Evolutionary conservation across 768 basidiomycete species (phyloP), one percentile per base, ranked within the genome.

Genomic region (Agaricus blazei): DNA sequence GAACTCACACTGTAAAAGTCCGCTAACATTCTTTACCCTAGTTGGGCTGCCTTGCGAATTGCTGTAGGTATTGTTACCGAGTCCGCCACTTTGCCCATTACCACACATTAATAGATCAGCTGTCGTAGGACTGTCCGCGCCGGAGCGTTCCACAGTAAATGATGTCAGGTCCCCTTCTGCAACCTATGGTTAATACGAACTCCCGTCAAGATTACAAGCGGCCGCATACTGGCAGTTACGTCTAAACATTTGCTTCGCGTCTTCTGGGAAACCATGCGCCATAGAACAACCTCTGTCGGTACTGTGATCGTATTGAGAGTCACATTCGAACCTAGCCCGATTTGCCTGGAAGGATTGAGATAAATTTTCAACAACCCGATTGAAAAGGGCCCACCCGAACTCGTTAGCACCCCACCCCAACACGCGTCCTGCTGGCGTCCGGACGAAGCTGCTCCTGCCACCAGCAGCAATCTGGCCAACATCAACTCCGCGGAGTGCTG

Each of bases 321-420:
- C 9, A 85, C 75, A 54, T 79, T 77, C 14, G 75, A 72, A 14
- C 90, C 91, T 26, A 93, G 71, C 41, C 92, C 93, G 45, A 95
- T 77, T 71, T 98, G 93, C 27, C 91, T 90, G 62, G 19, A 57
- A 40, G 8, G 26, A 26, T 41, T 31, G 63, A 38, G 40, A 19
- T 55, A 57, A 54, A 28, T 51, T 43, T 23, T 23, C 28, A 45
- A n/a, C 7, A 31, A 8, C 29, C 27, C 11, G 48, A 41, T 29
- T 9, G 34, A 45, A 45, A 31, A 41, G 52, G 49, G 8, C 78
- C 50, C 60, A 88, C 88, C 93, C 93, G 61, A 79, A 87, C 59
- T 90, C 85, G 65, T 97, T 96, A 1, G 90, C 90, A 44, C 94
- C 94, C 83, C 90, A 96, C 0, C 85, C 91, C 19, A 98, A 78